Conservation (phyloP, 2,329 filamentous ascomycete genomes). For the Raffaelea ambrosiae region DNA sequence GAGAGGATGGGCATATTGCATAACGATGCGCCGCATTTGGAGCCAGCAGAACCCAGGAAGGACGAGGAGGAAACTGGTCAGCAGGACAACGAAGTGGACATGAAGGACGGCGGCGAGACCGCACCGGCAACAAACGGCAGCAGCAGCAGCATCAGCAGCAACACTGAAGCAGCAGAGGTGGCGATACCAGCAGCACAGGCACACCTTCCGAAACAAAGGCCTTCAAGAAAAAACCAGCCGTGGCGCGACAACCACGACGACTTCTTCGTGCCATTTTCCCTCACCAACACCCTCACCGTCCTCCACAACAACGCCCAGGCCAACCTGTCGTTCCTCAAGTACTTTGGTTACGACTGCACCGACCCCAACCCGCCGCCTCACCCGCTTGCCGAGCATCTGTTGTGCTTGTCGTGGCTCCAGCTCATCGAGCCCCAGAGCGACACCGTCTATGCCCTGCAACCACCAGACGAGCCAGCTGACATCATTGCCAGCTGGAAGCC, state of each 20-base stretch:
- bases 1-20: conserved; percentile 82
- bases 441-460: conserved; percentile 60
- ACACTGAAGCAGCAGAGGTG: not conserved
- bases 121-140: too few species aligned
- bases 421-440: conserved; percentile 71
- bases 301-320: conserved; percentile 77
- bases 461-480: conserved; percentile 49
- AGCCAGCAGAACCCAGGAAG: conserved; percentile 7
- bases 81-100: too few species aligned
- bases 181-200: not conserved
- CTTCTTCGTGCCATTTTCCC: conserved; percentile 56
- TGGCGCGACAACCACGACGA: conserved; percentile 29
- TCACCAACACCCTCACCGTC: conserved; percentile 69
- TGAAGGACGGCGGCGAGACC: too few species aligned
- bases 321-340: conserved; percentile 78
- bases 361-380: conserved; percentile 59
- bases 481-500: conserved; percentile 66
- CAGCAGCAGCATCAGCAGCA: too few species aligned
- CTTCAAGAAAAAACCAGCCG: conserved; percentile 6
- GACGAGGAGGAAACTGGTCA: too few species aligned
- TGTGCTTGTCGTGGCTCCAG: conserved; percentile 86
- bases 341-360: conserved; percentile 75
- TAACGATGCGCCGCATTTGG: conserved; percentile 21
- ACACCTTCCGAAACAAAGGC: too few species aligned
- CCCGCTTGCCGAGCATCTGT: conserved; percentile 73